A percentile compares a stretch with the other conserved stretches of the same genome.
phyloP scores from a whole-genome alignment of 2,329 filamentous ascomycete genomes.

The Fonsecaea nubica region DNA sequence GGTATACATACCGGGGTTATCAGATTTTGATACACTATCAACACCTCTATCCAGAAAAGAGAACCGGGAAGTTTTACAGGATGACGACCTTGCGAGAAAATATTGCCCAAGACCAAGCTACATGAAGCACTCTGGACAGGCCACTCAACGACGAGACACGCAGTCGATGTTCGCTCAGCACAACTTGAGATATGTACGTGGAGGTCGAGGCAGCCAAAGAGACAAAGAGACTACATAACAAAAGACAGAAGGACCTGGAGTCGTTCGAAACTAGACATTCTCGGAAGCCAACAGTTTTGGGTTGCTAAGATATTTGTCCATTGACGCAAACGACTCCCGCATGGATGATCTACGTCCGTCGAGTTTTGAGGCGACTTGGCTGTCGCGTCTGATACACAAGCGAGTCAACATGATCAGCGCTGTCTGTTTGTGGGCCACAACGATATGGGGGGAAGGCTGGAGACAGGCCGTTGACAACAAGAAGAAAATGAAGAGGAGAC shows the following conservation, averaged over 20 bases:
- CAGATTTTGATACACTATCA: background rate
- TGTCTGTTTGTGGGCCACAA: conserved; percentile 55
- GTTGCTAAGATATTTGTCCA: no score
- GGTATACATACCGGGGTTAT: background rate
- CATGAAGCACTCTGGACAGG: background rate
- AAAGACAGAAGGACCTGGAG: no score
- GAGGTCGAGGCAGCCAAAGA: no score
- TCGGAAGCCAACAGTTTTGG: no score
- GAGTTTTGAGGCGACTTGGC: no score
- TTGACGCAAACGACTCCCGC: no score
- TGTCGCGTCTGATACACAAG: no score
- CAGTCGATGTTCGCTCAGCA: background rate
- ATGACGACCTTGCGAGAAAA: background rate
- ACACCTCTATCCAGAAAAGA: background rate
- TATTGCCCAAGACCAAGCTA: background rate
- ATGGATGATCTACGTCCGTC: no score
- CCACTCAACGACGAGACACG: background rate
- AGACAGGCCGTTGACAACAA: conserved; percentile 61
- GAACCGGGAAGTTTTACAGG: background rate
- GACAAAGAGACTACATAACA: no score
- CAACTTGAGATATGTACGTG: background rate
- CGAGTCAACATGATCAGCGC: conserved; percentile 45
- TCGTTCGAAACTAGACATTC: no score
- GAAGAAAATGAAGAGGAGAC: conserved; percentile 49
- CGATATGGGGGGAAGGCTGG: conserved; percentile 60